Evolutionary conservation across 139 green algal genomes (phyloP).

Genomic region (Choricystis sp.): DNA sequence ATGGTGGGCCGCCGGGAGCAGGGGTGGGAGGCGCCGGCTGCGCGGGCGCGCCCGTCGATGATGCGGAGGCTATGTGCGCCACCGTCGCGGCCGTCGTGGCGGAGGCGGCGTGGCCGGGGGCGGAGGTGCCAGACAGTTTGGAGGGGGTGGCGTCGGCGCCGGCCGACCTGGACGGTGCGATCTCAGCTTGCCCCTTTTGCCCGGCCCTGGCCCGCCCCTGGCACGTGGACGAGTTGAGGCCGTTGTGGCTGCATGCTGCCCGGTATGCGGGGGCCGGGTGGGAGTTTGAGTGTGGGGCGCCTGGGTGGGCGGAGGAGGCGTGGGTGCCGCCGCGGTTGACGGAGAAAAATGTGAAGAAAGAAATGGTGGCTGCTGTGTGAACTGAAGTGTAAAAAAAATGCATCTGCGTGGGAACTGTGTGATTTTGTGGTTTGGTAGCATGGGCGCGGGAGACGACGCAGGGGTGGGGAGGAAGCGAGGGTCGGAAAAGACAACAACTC

Average conservation of each 20-base stretch:
- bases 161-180: neutral
- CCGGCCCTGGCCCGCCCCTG: slow-evolving; percentile 15
- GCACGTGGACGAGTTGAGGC: slow-evolving; percentile 12
- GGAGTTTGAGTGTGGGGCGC: slow-evolving; percentile 34
- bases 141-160: neutral
- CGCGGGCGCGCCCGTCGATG: neutral
- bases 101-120: neutral
- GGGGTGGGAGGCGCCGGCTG: neutral
- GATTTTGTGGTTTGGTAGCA: no score
- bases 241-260: slow-evolving; percentile 53
- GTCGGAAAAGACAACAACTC: no score
- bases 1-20: neutral
- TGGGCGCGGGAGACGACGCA: neutral
- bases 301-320: slow-evolving; percentile 31
- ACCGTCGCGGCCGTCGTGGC: neutral
- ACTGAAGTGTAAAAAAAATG: no score
- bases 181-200: slow-evolving; percentile 24
- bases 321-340: slow-evolving; percentile 7
- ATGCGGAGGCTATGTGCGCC: neutral
- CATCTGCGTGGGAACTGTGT: no score
- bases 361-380: no score
- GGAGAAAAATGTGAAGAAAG: no score
- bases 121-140: neutral
- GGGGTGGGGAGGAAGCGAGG: neutral
- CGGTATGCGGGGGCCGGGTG: slow-evolving; percentile 30